Evolutionary conservation across 2,329 filamentous ascomycete species (phyloP), one percentile per base, ranked within the genome.

Genomic region (Colletotrichum lentis): DNA sequence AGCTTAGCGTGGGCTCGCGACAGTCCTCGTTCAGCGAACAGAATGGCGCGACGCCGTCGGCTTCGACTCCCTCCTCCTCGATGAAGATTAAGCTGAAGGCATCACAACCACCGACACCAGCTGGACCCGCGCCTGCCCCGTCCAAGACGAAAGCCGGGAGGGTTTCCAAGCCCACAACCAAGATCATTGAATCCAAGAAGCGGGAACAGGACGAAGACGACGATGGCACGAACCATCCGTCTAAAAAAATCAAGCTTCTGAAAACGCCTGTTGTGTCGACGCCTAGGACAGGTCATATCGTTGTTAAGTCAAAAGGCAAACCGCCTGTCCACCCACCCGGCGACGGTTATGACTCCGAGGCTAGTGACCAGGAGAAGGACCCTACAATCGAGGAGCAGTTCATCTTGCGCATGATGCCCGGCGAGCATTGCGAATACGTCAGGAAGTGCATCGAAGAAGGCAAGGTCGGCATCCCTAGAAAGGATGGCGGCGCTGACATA

Each of bases 261-360:
- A 74, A 76, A 53, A 78, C 58, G 57, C 83, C 77, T 55, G 73
- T 72, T 31, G 69, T 71, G 44, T 64, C 69, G 70, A 71, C 67
- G 73, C 74, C 62, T 71, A 76, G 62, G 71, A 73, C 56, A 76
- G 72, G 62, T 76, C 69, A 64, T 77, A 81, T 82, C 22, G 78
- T 81, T 53, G 76, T 92, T 65, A 90, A 89, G 74, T 83, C 88
- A 56, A 88, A 90, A 73, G 90, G 90, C n/a, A 86, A 88, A 70
- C 84, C 87, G 1, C 90, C 92, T 7, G 82, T 86, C 39, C 87
- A 92, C 71, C 89, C 89, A 5, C 86, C 88, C 1, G 96, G 96
- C 59, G 93, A 97, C 64, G 96, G 95, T 8, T 99, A 98, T 79
- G 96, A 99, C 77, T 97, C 94, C 3, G 96, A 98, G 78, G 93